Percentiles rank a stretch among this genome's conserved stretches.
These are phyloP conservation scores for Dactylonectria estremocensis DNA, from an alignment of 2,329 filamentous ascomycete species.

Conservation along the genomic window DNA sequence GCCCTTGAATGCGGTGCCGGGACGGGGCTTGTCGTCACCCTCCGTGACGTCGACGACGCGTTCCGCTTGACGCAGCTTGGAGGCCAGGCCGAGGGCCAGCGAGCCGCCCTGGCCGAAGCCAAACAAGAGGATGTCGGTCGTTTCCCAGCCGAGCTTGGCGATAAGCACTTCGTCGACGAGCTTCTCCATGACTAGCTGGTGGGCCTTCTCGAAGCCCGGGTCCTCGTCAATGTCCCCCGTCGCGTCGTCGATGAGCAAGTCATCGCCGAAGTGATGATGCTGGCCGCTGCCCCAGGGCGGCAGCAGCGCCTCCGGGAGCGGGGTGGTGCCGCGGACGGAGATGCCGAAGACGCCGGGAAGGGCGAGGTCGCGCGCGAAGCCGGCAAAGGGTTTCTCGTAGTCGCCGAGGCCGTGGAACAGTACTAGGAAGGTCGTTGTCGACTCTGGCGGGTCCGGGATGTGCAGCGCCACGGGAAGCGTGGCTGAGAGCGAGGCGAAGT, in stretches of 20 bases:
- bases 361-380: slow-evolving; percentile 77
- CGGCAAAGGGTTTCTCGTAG: slow-evolving; percentile 76
- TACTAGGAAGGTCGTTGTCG: slow-evolving; percentile 81
- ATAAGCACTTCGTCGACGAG: slow-evolving; percentile 69
- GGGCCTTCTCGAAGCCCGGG: slow-evolving; percentile 70
- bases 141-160: slow-evolving; percentile 70
- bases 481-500: slow-evolving; percentile 63
- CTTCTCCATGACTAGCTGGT: slow-evolving; percentile 62
- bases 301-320: slow-evolving; percentile 78
- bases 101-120: slow-evolving; percentile 79
- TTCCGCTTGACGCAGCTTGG: slow-evolving; percentile 57
- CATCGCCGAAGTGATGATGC: slow-evolving; percentile 78
- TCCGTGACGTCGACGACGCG: slow-evolving; percentile 55
- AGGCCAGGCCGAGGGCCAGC: slow-evolving; percentile 70
- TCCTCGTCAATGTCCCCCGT: slow-evolving; percentile 73
- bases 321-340: slow-evolving; percentile 78
- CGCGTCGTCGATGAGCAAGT: slow-evolving; percentile 67
- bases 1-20: slow-evolving; percentile 62
- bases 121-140: slow-evolving; percentile 73
- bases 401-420: slow-evolving; percentile 91
- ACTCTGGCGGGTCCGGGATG: slow-evolving; percentile 69
- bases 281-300: slow-evolving; percentile 41
- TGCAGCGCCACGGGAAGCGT: slow-evolving; percentile 62
- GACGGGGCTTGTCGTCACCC: slow-evolving; percentile 17
- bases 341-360: slow-evolving; percentile 85